Conservation (phyloP, 2,329 filamentous ascomycete genomes). For the Colletotrichum sp. region DNA sequence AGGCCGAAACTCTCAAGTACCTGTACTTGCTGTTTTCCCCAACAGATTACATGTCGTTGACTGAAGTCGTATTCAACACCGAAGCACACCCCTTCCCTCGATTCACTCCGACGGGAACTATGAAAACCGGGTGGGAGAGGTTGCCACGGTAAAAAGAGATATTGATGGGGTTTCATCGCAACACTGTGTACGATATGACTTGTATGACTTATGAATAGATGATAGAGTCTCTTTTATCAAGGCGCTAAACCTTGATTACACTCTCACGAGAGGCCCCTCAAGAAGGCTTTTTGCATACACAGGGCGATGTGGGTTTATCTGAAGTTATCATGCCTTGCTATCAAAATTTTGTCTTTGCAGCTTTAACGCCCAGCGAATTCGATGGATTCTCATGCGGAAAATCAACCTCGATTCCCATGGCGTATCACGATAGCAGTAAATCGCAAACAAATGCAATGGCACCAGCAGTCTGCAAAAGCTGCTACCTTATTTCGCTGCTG, state of each 20-base stretch:
- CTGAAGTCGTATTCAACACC: conserved; percentile 91
- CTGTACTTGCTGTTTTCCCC: conserved; percentile 89
- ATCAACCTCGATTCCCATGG: neutral
- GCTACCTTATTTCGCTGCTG: neutral
- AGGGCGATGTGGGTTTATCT: too few relatives aligned
- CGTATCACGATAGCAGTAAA: neutral
- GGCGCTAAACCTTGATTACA: too few relatives aligned
- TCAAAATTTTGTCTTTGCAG: too few relatives aligned
- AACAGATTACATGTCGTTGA: conserved; percentile 76
- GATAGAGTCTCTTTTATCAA: too few relatives aligned
- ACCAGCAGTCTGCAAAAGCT: neutral
- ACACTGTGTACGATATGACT: neutral
- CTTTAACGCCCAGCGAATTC: too few relatives aligned
- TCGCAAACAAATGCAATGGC: neutral
- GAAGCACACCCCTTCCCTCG: conserved; percentile 90
- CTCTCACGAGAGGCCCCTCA: too few relatives aligned
- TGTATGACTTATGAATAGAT: neutral
- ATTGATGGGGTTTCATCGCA: too few relatives aligned
- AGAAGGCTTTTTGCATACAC: too few relatives aligned
- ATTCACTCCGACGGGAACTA: conserved; percentile 79
- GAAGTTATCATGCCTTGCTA: too few relatives aligned
- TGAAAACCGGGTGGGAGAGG: conserved; percentile 81
- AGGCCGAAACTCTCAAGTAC: conserved; percentile 93
- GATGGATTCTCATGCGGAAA: too few relatives aligned
- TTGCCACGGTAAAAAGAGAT: conserved; percentile 56